Base-by-base conservation (phyloP, 1,284 basidiomycete genomes). In the Nidula niveotomentosa region DNA sequence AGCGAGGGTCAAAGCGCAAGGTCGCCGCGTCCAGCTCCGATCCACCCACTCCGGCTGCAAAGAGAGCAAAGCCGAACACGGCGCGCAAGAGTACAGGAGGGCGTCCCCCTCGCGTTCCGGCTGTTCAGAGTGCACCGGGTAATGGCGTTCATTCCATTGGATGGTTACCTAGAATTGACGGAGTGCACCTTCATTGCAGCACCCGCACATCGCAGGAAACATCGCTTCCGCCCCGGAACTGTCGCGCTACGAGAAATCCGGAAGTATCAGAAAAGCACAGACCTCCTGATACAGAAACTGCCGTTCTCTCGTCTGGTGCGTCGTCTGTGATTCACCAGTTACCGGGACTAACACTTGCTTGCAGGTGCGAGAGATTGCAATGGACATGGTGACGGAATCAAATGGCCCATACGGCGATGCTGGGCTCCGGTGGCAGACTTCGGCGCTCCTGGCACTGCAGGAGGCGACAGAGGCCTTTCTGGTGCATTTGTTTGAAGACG, bases 401-500 rank as follows among this genome's bases (percentile, higher is more conserved):
- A 84, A 85, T 54, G 80, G 86, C 56, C 45, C 45, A 10, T 75
- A 75, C 56, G 79, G 78, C n/a, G 78, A 79, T 15, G 67, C 76
- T 0, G 89, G 85, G 43, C 72, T 97, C 53, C 81, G 95, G 48
- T 98, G 95, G 95, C 95, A 98, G 70, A 91, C 85, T 57, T 91
- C 92, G 9, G 95, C 95, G 4, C 80, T 98, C 53, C 69, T 94
- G 58, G 96, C 96, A 2, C 73, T 98, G 55, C 95, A 98, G 67
- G 95, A 98, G 73, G 95, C 95, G 8, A 93, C 94, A 30, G 95
- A 98, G 72, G 94, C 95, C 12, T 98, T 87, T 65, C 77, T 98
- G 10, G 91, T 98, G 12, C 94, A 97, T 74, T 75, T 98, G 41
- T 97, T 98, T 62, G 95, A 98, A 73, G 95, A 98, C 72, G 92